phyloP scores from a whole-genome alignment of 352 stramenopile genomes.

The Phytophthora melonis region DNA sequence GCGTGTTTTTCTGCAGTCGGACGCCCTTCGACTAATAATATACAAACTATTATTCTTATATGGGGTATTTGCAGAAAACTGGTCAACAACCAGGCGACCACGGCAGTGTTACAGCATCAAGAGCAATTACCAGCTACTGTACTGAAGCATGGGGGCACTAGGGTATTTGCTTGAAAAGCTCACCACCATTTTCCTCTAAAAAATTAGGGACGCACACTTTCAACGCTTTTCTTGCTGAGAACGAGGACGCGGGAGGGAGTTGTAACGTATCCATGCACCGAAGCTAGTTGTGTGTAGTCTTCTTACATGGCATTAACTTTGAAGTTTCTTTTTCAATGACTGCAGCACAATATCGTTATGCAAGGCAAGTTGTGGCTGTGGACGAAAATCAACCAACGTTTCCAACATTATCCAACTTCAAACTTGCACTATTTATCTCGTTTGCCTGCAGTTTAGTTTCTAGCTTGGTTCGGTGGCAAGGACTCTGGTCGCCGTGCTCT shows the following conservation, averaged over 20 bases:
- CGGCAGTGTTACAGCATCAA: not conserved
- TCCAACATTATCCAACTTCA: no score
- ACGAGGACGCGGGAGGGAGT: not conserved
- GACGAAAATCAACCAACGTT: no score
- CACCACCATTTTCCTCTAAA: not conserved
- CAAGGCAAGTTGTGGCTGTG: no score
- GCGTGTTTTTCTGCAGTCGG: conserved; percentile 42
- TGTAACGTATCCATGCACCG: not conserved
- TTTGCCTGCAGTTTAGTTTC: no score
- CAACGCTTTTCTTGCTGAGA: not conserved
- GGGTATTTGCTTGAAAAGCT: not conserved
- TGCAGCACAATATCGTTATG: not conserved
- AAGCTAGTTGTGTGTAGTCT: not conserved
- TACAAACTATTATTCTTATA: not conserved
- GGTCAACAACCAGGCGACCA: not conserved
- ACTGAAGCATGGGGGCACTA: not conserved
- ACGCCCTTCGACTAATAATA: not conserved
- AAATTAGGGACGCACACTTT: not conserved
- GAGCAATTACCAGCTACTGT: not conserved
- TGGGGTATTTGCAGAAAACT: not conserved
- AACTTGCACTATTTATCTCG: no score
- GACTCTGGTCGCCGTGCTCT: no score
- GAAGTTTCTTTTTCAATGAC: not conserved
- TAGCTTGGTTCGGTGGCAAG: no score
- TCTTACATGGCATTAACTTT: not conserved